phyloP scores from a whole-genome alignment of 2,329 filamentous ascomycete genomes.

The Endocalyx cinctus region DNA sequence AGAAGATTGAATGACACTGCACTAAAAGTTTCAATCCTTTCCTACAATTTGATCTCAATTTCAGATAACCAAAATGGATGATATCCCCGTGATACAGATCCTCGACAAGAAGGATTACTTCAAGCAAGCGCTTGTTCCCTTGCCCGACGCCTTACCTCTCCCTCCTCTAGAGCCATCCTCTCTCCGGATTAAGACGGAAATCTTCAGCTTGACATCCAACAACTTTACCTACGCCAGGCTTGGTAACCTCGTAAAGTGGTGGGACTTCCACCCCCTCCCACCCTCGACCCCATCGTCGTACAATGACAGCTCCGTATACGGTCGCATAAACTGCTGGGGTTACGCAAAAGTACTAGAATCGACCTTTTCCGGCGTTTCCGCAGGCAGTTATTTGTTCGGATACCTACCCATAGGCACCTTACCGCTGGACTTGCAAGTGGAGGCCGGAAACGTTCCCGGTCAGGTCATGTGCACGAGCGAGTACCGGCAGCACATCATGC shows the following conservation, averaged over 20 bases:
- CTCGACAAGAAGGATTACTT: slow-evolving; percentile 26
- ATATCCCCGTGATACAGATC: slow-evolving; percentile 24
- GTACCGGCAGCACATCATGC: slow-evolving; percentile 32
- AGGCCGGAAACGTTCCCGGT: slow-evolving; percentile 14
- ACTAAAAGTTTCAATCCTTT: too few species aligned
- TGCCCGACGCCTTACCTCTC: slow-evolving; percentile 20
- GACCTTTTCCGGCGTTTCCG: slow-evolving; percentile 28
- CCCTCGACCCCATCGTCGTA: slow-evolving; percentile 24
- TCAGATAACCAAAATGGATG: too few species aligned
- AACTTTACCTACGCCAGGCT: slow-evolving; percentile 30
- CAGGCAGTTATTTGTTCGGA: slow-evolving; percentile 35
- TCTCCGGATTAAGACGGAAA: slow-evolving; percentile 23
- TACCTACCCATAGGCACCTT: slow-evolving; percentile 38
- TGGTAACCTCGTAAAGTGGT: slow-evolving; percentile 29
- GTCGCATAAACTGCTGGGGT: slow-evolving; percentile 45
- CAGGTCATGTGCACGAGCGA: slow-evolving; percentile 34
- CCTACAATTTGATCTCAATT: too few species aligned
- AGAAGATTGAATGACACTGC: too few species aligned
- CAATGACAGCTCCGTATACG: slow-evolving; percentile 35
- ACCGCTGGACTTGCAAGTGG: slow-evolving; percentile 32
- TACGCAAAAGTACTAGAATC: slow-evolving; percentile 38
- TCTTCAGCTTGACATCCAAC: slow-evolving; percentile 28
- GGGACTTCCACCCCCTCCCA: slow-evolving; percentile 41
- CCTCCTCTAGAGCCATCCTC: slow-evolving; percentile 22
- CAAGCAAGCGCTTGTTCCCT: slow-evolving; percentile 20